Base-by-base conservation (phyloP, 2,329 filamentous ascomycete genomes). In the Leptographium galeiforme region DNA sequence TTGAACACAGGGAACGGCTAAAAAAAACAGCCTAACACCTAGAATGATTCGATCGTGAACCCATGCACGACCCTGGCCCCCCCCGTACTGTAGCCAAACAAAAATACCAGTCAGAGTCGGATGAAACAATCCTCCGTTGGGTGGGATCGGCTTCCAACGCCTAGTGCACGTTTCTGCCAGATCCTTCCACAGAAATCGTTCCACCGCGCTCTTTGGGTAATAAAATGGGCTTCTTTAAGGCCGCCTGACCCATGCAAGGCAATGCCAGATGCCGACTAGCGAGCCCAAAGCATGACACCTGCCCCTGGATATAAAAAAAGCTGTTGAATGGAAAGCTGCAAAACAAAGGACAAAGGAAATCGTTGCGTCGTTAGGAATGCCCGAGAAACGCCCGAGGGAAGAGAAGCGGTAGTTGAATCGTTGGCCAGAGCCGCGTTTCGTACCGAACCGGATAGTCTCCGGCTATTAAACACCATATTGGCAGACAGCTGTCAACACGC, bases 301-400 rank as follows among this genome's bases (percentile, higher is more conserved):
- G 41, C 19, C 18, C 41, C 18, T 25, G 44, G 44, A 33, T 46
- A 46, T 12, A 12, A 33, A 46, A 46, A 46, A 46, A 12, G 14
- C 19, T 18, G 19, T 14, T 16, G 18, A 40, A 16, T 16, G 8
- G 8, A 33, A 48, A 36, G 45, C 45, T 30, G 41, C 19, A 44
- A 44, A 36, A 36, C 8, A 8, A 53, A 25, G 16, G 36, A 36
- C 8, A 8, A 53, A 25, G 16, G 36, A 53, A 53, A 38, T 54
- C 53, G 53, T 54, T 16, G 51, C 44, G 33, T 54, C 53, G 48
- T 53, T 39, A n/a, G 32, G 10, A 18, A 16, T 19, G 18, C 12
- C 44, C 30, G 44, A 12, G 30, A 34, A 34, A n/a, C 30, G 8
- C 18, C 45, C 7, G 45, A 47, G 45, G 32, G 7, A 19, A 44